Conservation (phyloP, 2,329 filamentous ascomycete genomes). For the Colletotrichum liaoningense region DNA sequence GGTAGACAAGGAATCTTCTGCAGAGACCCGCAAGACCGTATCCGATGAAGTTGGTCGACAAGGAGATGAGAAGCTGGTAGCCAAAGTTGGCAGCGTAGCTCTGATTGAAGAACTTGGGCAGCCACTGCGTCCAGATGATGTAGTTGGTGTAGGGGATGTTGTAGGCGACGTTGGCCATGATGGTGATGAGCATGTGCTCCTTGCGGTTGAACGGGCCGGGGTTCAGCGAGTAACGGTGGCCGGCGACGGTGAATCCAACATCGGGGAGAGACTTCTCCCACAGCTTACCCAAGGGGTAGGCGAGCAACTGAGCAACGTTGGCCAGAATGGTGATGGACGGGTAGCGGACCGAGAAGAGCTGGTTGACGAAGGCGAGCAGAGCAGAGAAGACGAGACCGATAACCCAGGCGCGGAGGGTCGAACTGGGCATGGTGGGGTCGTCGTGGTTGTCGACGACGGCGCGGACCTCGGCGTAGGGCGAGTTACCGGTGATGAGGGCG, state of each 20-base stretch:
- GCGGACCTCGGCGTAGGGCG: slow-evolving; percentile 50
- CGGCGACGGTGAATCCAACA: slow-evolving; percentile 45
- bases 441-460: slow-evolving; percentile 54
- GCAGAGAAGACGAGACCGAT: slow-evolving; percentile 48
- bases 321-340: slow-evolving; percentile 50
- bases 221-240: slow-evolving; percentile 53
- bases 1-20: slow-evolving; percentile 58
- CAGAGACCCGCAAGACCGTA: slow-evolving; percentile 57
- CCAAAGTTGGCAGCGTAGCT: slow-evolving; percentile 52
- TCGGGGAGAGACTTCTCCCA: slow-evolving; percentile 49
- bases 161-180: slow-evolving; percentile 64
- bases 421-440: slow-evolving; percentile 47
- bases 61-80: slow-evolving; percentile 57
- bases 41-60: slow-evolving; percentile 61
- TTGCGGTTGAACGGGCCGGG: slow-evolving; percentile 63
- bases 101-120: slow-evolving; percentile 57
- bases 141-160: slow-evolving; percentile 55
- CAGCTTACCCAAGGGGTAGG: slow-evolving; percentile 48
- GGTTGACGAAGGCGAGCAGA: slow-evolving; percentile 47
- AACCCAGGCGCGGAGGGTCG: slow-evolving; percentile 50
- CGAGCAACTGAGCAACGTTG: slow-evolving; percentile 51
- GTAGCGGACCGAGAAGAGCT: slow-evolving; percentile 51
- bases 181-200: slow-evolving; percentile 64
- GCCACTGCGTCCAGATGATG: slow-evolving; percentile 55
- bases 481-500: slow-evolving; percentile 46